phyloP scores from a whole-genome alignment of 2,329 filamentous ascomycete species.

The Talaromyces sp. region DNA sequence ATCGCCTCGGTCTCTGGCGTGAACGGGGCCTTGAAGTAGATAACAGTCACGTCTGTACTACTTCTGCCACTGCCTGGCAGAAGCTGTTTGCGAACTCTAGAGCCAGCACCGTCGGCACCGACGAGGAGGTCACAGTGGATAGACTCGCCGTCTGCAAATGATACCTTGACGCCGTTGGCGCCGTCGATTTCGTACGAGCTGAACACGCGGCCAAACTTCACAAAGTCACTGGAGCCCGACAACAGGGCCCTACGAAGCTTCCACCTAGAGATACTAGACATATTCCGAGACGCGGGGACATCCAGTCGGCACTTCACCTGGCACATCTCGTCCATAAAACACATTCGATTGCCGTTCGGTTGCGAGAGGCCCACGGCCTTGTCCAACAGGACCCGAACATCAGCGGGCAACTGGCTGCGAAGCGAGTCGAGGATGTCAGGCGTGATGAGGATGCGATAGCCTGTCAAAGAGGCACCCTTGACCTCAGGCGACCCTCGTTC shows the following conservation, averaged over 20 bases:
- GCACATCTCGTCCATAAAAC: not conserved
- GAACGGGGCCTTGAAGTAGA: slow-evolving; percentile 36
- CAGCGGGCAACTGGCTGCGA: not conserved
- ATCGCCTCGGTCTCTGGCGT: slow-evolving; percentile 9
- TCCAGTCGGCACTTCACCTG: not conserved
- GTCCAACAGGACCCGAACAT: not conserved
- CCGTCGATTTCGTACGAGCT: not conserved
- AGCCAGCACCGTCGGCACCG: slow-evolving; percentile 37
- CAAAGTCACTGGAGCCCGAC: not conserved
- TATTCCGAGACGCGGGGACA: not conserved
- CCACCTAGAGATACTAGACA: not conserved
- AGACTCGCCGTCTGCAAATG: slow-evolving; percentile 28
- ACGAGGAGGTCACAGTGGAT: slow-evolving; percentile 29
- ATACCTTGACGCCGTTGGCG: slow-evolving; percentile 16
- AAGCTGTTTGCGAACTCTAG: slow-evolving; percentile 30
- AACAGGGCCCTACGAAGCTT: not conserved
- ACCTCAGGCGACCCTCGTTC: not conserved
- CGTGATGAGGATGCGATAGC: not conserved
- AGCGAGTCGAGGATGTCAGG: not conserved
- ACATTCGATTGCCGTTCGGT: not conserved
- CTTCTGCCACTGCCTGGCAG: slow-evolving; percentile 28
- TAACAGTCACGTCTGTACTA: slow-evolving; percentile 32
- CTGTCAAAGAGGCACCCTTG: not conserved
- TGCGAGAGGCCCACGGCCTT: not conserved
- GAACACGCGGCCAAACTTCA: not conserved